Conservation (phyloP, 306 rosid species). For the Crataegus laevigata region DNA sequence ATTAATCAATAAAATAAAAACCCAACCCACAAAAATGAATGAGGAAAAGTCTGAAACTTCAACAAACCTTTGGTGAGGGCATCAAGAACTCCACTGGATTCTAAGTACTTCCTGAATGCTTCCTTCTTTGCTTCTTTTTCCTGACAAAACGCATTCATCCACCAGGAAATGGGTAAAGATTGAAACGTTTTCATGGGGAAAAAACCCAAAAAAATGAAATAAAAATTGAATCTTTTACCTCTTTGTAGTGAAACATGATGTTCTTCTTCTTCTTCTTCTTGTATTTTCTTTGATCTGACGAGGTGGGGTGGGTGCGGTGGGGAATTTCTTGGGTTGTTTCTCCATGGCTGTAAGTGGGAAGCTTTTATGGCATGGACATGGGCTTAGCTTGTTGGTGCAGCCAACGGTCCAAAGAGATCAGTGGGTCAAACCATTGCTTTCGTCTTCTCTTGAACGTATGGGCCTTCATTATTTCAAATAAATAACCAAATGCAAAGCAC, state of each 20-base stretch:
- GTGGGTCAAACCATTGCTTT: not conserved
- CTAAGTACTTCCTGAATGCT: conserved; percentile 83
- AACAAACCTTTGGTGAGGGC: conserved; percentile 88
- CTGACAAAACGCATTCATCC: conserved; percentile 17
- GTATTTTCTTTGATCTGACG: not conserved
- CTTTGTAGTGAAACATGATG: conserved; percentile 66
- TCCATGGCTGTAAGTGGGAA: not conserved
- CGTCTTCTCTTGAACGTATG: not conserved
- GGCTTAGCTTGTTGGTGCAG: not conserved
- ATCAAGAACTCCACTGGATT: conserved; percentile 85
- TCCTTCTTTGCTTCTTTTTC: conserved; percentile 94
- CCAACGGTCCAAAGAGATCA: too few relatives aligned
- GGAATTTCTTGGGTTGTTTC: not conserved
- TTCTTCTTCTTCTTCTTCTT: conserved; percentile 8
- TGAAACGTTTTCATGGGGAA: not conserved
- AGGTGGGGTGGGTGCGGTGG: not conserved
- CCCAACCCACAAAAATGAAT: not conserved
- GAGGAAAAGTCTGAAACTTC: not conserved
- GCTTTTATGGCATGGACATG: not conserved
- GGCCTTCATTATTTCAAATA: not conserved
- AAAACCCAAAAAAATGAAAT: not conserved
- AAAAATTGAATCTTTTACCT: conserved; percentile 27
- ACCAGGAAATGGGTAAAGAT: not conserved
- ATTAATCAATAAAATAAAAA: not conserved
- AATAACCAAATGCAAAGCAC: too few relatives aligned